phyloP scores from a whole-genome alignment of 2,329 filamentous ascomycete species.

The Hypoxylon sp. region DNA sequence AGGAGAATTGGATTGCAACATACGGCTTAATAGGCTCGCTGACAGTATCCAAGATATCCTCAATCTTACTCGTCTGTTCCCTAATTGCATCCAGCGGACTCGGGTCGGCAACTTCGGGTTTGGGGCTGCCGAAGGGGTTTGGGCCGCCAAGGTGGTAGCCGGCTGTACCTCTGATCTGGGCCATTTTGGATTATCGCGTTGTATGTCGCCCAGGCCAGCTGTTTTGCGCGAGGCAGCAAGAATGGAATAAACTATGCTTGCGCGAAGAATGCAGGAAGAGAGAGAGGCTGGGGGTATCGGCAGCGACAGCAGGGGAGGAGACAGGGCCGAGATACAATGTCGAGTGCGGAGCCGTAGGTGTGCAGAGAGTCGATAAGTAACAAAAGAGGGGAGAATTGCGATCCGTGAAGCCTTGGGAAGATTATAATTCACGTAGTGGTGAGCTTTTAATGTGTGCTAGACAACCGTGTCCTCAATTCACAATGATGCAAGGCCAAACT shows the following conservation, averaged over 20 bases:
- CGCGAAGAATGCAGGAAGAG: conserved; percentile 33
- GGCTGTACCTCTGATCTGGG: conserved; percentile 74
- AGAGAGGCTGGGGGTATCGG: conserved; percentile 3
- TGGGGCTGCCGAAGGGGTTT: conserved; percentile 77
- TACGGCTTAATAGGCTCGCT: conserved; percentile 97
- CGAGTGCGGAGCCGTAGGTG: neutral
- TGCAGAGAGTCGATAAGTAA: conserved; percentile 11
- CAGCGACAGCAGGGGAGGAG: neutral
- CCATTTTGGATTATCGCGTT: conserved; percentile 54
- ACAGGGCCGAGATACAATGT: conserved; percentile 2
- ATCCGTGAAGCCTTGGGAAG: conserved; percentile 10
- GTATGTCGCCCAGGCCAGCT: conserved; percentile 47
- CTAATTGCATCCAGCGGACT: conserved; percentile 90
- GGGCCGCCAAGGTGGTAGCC: conserved; percentile 87
- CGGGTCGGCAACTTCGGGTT: conserved; percentile 75
- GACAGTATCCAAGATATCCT: conserved; percentile 89
- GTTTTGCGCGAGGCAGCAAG: conserved; percentile 36
- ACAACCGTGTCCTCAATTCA: conserved; percentile 57
- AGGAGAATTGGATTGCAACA: conserved; percentile 60
- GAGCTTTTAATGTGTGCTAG: conserved; percentile 47
- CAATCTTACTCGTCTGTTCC: conserved; percentile 97
- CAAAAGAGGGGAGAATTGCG: conserved; percentile 14
- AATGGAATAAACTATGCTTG: conserved; percentile 4
- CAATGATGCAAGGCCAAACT: conserved; percentile 46
- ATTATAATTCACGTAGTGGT: conserved; percentile 27